Evolutionary conservation across 495 filamentous ascomycete species (phyloP), one percentile per base, ranked within the genome.

Genomic region (Neurospora sp.): DNA sequence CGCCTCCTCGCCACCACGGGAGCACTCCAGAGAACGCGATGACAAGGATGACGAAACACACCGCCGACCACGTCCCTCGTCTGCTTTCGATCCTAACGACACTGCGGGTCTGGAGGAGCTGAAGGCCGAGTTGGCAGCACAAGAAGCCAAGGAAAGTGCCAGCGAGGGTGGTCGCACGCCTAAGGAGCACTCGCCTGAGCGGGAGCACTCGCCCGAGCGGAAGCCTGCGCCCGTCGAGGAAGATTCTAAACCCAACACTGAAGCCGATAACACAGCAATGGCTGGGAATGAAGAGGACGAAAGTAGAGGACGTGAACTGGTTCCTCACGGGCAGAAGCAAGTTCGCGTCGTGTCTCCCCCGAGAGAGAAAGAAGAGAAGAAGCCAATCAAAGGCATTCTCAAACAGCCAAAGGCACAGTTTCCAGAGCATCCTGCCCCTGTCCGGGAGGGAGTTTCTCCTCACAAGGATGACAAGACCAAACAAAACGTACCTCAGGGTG

Each of bases 361-460:
- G 23, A 83, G 84, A 31, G 85, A 87, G 16, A 86, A 85, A 76
- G 78, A 80, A 18, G 83, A 85, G 40, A 82, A 82, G 66, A 78
- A 77, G 39, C 81, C 82, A 31, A 80, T 81, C 76, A 79, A 79
- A 69, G 79, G 79, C 74, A 82, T 81, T 92, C 84, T 97, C 14
- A 93, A 93, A 79, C 83, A 87, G 42, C 93, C 93, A 0, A 89
- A 87, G 4, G 85, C 87, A 31, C 91, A 90, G 75, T 97, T 96
- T 80, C 93, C 93, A 0, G 93, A 96, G 76, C 89, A 96, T 39
- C 86, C 88, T 0, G 88, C 91, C 71, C 89, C 91, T 1, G 88
- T 95, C n/a, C 85, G 93, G 37, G 93, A 96, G 78, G 93, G 93
- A n/a, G 93, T 96, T 16, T 92, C 93, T 5, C 93, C 93, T 18